A percentile compares a stretch with the other conserved stretches of the same genome.
These are phyloP conservation scores for Carex parvula DNA, from an alignment of 176 grass and related monocot genomes.

Conservation along the genomic window DNA sequence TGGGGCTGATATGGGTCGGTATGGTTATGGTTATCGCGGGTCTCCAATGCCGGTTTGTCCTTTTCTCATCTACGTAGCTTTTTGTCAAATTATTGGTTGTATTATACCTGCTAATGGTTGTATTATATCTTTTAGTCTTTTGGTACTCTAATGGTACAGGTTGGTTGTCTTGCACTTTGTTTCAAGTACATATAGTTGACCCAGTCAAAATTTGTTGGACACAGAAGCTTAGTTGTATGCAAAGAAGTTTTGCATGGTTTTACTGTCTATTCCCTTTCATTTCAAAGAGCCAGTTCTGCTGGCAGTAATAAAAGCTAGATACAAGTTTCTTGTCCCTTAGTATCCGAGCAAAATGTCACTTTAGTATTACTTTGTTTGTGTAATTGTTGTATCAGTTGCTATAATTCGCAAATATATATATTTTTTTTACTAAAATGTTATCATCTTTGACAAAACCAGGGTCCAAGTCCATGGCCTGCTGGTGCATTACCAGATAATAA, in stretches of 20 bases:
- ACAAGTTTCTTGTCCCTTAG: neutral
- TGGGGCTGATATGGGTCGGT: conserved; percentile 54
- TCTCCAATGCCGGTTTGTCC: conserved; percentile 76
- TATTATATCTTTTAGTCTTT: neutral
- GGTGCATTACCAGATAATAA: conserved; percentile 63
- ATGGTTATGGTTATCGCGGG: conserved; percentile 85
- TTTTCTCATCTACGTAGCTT: conserved; percentile 16
- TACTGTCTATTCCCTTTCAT: neutral
- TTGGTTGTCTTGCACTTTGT: conserved; percentile 19
- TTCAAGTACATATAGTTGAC: neutral
- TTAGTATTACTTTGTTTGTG: neutral
- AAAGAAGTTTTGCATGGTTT: conserved; percentile 9
- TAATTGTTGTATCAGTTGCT: neutral
- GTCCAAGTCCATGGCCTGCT: conserved; percentile 62
- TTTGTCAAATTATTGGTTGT: conserved; percentile 20
- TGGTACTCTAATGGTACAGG: neutral
- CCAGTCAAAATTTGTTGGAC: neutral
- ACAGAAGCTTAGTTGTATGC: neutral
- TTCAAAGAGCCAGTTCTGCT: neutral
- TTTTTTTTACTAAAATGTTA: neutral
- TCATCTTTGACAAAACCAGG: conserved; percentile 28
- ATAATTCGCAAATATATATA: neutral
- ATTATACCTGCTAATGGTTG: conserved; percentile 1
- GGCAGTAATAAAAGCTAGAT: neutral
- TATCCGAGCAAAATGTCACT: neutral